Percentiles rank a stretch among this genome's conserved stretches.
phyloP scores from a whole-genome alignment of 139 green algal species.

The Chlorella sp. region DNA sequence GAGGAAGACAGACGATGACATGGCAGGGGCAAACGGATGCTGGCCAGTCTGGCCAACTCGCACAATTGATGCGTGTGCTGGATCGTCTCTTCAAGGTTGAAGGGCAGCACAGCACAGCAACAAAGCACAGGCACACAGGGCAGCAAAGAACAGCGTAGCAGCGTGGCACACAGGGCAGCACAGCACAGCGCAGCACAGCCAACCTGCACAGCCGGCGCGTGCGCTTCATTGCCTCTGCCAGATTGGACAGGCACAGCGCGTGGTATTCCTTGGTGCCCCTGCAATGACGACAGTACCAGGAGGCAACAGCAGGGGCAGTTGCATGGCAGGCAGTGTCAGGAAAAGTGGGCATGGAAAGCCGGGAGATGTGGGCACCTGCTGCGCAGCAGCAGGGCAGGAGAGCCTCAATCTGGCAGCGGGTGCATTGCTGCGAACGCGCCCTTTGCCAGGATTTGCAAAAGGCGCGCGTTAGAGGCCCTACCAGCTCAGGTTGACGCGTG shows the following conservation, averaged over 20 bases:
- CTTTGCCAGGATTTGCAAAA: too few species aligned
- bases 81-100: background rate
- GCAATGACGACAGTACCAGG: background rate
- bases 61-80: background rate
- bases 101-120: background rate
- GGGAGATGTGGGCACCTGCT: too few species aligned
- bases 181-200: background rate
- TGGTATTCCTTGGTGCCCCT: constrained; percentile 72
- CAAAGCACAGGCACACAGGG: background rate
- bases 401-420: too few species aligned
- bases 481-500: constrained; percentile 74
- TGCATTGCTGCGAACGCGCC: too few species aligned
- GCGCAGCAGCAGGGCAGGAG: too few species aligned
- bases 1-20: background rate
- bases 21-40: background rate
- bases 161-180: background rate
- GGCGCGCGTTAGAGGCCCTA: too few species aligned
- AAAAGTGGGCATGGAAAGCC: too few species aligned
- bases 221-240: constrained; percentile 67
- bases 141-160: background rate
- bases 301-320: too few species aligned
- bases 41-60: too few species aligned
- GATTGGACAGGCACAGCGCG: constrained; percentile 72
- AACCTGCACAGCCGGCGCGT: constrained; percentile 61
- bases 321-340: too few species aligned